A percentile compares a stretch with the other conserved stretches of the same genome.
phyloP scores from a whole-genome alignment of 2,329 filamentous ascomycete genomes.

The Colletotrichum trifolii region DNA sequence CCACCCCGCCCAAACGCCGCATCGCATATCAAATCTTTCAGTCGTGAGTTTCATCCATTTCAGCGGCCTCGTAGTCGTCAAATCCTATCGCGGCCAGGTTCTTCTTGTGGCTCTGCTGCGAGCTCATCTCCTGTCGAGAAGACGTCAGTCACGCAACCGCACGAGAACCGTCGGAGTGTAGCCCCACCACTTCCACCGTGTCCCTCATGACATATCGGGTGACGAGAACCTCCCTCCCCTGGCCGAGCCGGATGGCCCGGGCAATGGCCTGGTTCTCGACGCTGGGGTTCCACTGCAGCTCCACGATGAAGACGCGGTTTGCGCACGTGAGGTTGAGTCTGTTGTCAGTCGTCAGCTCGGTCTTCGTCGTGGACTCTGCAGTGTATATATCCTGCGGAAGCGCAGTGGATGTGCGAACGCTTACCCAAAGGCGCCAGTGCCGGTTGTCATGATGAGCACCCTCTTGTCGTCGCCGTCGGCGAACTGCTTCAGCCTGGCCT shows the following conservation, averaged over 20 bases:
- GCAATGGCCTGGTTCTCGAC: slow-evolving; percentile 64
- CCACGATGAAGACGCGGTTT: slow-evolving; percentile 61
- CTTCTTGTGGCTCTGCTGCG: slow-evolving; percentile 29
- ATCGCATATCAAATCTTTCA: not conserved
- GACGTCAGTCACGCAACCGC: not conserved
- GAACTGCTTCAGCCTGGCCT: slow-evolving; percentile 53
- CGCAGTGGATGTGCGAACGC: slow-evolving; percentile 6
- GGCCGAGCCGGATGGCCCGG: slow-evolving; percentile 59
- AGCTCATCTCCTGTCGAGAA: slow-evolving; percentile 27
- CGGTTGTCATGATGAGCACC: slow-evolving; percentile 64
- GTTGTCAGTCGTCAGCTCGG: not conserved
- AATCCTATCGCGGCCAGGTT: slow-evolving; percentile 25
- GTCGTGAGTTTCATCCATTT: slow-evolving; percentile 4
- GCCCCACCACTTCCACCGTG: slow-evolving; percentile 57
- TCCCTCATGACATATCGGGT: slow-evolving; percentile 56
- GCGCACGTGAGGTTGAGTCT: slow-evolving; percentile 61
- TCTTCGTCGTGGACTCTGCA: not conserved
- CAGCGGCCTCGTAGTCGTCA: not conserved
- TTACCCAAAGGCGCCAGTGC: slow-evolving; percentile 62
- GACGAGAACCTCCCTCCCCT: slow-evolving; percentile 54
- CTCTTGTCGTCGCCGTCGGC: slow-evolving; percentile 38
- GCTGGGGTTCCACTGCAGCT: slow-evolving; percentile 66
- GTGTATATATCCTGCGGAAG: too few relatives aligned
- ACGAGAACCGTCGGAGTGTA: not conserved
- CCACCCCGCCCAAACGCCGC: slow-evolving; percentile 1